A percentile compares a stretch with the other conserved stretches of the same genome.
These are phyloP conservation scores for Colletotrichum lini DNA, from an alignment of 2,329 filamentous ascomycete genomes.

Conservation along the genomic window DNA sequence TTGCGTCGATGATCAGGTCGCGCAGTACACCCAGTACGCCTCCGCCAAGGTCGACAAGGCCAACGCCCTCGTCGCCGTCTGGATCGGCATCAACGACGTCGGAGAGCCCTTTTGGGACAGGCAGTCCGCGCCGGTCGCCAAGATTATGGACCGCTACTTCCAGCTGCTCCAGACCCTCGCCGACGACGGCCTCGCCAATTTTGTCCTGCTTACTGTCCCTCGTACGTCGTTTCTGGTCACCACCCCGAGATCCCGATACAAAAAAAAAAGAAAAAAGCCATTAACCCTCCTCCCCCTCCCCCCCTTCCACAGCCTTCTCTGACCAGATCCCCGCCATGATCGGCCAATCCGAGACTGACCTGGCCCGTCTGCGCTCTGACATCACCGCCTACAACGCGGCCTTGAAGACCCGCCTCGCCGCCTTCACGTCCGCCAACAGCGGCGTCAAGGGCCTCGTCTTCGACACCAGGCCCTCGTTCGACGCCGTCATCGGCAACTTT, in stretches of 20 bases:
- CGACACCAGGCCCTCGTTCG: slow-evolving; percentile 59
- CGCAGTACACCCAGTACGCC: slow-evolving; percentile 53
- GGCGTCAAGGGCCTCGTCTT: slow-evolving; percentile 53
- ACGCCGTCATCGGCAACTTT: slow-evolving; percentile 56
- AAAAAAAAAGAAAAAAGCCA: too few species aligned
- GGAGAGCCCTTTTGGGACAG: slow-evolving; percentile 61
- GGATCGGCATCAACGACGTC: slow-evolving; percentile 71
- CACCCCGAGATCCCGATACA: too few species aligned
- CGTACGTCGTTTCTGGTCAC: slow-evolving; percentile 45
- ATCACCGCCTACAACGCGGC: slow-evolving; percentile 56
- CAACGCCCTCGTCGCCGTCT: slow-evolving; percentile 63
- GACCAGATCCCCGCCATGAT: slow-evolving; percentile 56
- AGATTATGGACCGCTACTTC: slow-evolving; percentile 62
- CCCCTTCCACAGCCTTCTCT: slow-evolving; percentile 49
- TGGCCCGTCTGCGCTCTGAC: slow-evolving; percentile 44
- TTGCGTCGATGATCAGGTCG: slow-evolving; percentile 68
- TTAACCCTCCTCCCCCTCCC: too few species aligned
- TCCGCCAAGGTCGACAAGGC: slow-evolving; percentile 57
- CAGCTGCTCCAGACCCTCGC: slow-evolving; percentile 59
- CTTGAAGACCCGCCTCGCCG: slow-evolving; percentile 47
- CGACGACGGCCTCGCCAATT: slow-evolving; percentile 60
- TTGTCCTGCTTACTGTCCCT: slow-evolving; percentile 64
- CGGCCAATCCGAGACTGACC: slow-evolving; percentile 36
- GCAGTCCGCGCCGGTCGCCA: slow-evolving; percentile 47
- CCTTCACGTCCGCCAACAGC: slow-evolving; percentile 53